Evolutionary conservation across 495 filamentous ascomycete genomes (phyloP).

Genomic region (Penicillium angulare): DNA sequence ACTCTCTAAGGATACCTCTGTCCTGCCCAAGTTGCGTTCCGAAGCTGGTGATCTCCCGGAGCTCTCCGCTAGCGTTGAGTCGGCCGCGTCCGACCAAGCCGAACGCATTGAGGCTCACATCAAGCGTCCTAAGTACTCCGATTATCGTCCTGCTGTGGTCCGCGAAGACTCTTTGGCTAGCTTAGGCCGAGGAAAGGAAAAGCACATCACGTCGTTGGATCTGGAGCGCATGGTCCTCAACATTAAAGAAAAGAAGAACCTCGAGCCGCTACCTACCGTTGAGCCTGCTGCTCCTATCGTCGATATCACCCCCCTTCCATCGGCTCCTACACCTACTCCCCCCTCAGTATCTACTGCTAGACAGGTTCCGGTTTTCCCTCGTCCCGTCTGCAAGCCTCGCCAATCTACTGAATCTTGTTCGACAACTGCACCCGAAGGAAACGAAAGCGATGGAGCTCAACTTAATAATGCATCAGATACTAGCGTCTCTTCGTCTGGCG

Average conservation of each 20-base stretch:
- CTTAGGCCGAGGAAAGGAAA: conserved; percentile 70
- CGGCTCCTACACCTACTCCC: conserved; percentile 43
- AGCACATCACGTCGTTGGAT: conserved; percentile 85
- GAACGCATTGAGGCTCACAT: conserved; percentile 68
- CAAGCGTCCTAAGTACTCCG: conserved; percentile 47
- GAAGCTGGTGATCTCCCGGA: conserved; percentile 66
- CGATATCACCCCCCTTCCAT: conserved; percentile 47
- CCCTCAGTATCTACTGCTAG: conserved; percentile 34
- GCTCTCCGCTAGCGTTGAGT: conserved; percentile 91
- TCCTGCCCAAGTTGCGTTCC: conserved; percentile 42
- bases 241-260: conserved; percentile 73
- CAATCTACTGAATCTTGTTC: conserved; percentile 56
- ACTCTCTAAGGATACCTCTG: conserved; percentile 45
- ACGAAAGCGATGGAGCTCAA: conserved; percentile 43
- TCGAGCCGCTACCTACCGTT: conserved; percentile 55
- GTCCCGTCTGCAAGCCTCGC: conserved; percentile 24
- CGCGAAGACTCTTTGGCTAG: conserved; percentile 47
- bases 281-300: conserved; percentile 50
- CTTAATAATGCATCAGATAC: conserved; percentile 51
- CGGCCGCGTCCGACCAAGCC: conserved; percentile 67
- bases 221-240: conserved; percentile 88
- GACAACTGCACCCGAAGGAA: conserved; percentile 49
- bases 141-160: conserved; percentile 46
- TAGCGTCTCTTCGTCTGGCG: conserved; percentile 45
- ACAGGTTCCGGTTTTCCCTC: conserved; percentile 15